Base-by-base conservation (phyloP, 2,329 filamentous ascomycete genomes). In the Magnaporthales sp. region DNA sequence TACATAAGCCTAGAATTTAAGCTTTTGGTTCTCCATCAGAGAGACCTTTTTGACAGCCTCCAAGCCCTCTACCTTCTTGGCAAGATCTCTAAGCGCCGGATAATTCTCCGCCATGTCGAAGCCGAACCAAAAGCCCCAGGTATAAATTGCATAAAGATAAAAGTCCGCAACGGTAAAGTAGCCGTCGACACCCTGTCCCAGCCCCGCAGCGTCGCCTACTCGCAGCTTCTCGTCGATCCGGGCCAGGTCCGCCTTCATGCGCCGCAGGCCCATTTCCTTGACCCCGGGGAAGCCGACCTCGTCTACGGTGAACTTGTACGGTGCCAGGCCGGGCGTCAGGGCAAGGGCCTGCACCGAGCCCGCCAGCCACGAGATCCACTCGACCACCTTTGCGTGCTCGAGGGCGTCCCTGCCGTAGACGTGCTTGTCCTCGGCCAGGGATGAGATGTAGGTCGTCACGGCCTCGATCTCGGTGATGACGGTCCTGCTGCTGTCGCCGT, bases 321-420 rank as follows among this genome's bases (percentile, higher is more conserved):
- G 75, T 9, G 72, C 70, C 6, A 70, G 66, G 1, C 69, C 64
- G 32, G 72, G 72, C 6, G 67, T 74, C 26, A 72, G 77, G 0
- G 72, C 77, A 11, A 69, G 15, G 4, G 69, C 68, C 51, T 79
- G 77, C 3, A 77, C 64, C 0, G 74, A 74, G 0, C 73, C 75
- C 1, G 75, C 74, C 1, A 79, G 67, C 70, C 73, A 78, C 1
- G 67, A 68, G 19, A 75, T 51, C 77, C 77, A 79, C 65, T 78
- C 72, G 0, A 69, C 15, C 0, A 73, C 70, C 51, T 71, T 73
- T 2, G 76, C 73, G 0, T 68, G 69, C 3, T 73, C 70, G 0
- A 75, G 13, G 0, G 62, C 1, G 0, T 66, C 67, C 1, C 62
- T n/a, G 0, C 76, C 76, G 0, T 74, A 38, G 0, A 78, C 67